Percentiles rank a stretch among this genome's conserved stretches.
phyloP scores from a whole-genome alignment of 2,329 filamentous ascomycete genomes.

The Coniochaeta sp. region DNA sequence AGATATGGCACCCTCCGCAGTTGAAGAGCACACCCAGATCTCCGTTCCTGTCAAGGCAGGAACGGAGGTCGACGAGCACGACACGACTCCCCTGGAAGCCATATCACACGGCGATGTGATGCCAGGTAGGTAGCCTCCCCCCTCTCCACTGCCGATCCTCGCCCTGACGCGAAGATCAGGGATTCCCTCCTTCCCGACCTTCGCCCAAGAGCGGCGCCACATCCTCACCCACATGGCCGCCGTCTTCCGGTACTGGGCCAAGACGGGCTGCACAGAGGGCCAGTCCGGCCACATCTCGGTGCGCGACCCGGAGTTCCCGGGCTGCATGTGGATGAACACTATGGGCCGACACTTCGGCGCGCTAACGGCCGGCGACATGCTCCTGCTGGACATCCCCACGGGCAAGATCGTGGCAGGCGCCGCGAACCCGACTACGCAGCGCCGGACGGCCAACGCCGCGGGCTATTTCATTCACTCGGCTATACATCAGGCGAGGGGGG shows the following conservation, averaged over 20 bases:
- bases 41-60: slow-evolving; percentile 1
- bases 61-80: slow-evolving; percentile 8
- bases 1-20: slow-evolving; percentile 16
- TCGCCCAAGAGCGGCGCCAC: slow-evolving; percentile 47
- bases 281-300: slow-evolving; percentile 59
- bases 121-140: slow-evolving; percentile 10
- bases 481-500: slow-evolving; percentile 57
- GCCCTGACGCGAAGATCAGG: not conserved
- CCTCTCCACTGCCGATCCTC: not conserved
- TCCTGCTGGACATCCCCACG: slow-evolving; percentile 48
- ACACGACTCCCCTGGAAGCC: slow-evolving; percentile 15
- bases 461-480: slow-evolving; percentile 66
- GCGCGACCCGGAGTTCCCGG: slow-evolving; percentile 48
- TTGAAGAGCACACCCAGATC: slow-evolving; percentile 1
- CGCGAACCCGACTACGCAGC: slow-evolving; percentile 18
- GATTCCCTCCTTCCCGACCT: slow-evolving; percentile 33
- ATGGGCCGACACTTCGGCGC: slow-evolving; percentile 60
- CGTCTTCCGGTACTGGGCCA: slow-evolving; percentile 55
- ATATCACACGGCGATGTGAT: slow-evolving; percentile 20
- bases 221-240: slow-evolving; percentile 60
- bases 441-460: slow-evolving; percentile 53
- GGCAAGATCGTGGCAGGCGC: slow-evolving; percentile 57
- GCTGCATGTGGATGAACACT: slow-evolving; percentile 52
- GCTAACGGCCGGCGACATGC: slow-evolving; percentile 60
- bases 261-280: slow-evolving; percentile 47